Conservation (phyloP, 148 eudicot species). For the Silene latifolia region DNA sequence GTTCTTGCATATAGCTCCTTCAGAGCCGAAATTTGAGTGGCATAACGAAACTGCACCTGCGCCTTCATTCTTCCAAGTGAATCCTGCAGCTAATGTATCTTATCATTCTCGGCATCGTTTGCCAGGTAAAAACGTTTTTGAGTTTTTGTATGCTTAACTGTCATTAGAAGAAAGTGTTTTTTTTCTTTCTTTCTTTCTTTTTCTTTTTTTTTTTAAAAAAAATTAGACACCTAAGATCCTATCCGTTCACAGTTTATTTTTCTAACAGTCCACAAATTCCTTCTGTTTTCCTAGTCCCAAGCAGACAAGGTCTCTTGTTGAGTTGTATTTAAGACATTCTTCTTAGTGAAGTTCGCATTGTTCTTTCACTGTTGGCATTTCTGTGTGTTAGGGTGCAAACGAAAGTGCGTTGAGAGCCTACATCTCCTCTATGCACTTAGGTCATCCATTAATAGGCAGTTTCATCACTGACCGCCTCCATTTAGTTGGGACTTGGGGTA, state of each 20-base stretch:
- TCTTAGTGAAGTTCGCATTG: slow-evolving; percentile 1
- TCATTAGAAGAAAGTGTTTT: neutral
- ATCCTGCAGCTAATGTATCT: slow-evolving; percentile 18
- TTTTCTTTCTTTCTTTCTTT: too few species aligned
- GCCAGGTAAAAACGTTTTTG: slow-evolving; percentile 14
- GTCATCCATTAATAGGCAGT: neutral
- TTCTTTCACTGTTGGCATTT: slow-evolving; percentile 14
- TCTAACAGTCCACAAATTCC: too few species aligned
- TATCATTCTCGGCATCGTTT: slow-evolving; percentile 19
- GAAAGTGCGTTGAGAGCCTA: slow-evolving; percentile 19
- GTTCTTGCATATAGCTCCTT: slow-evolving; percentile 14
- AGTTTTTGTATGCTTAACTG: neutral
- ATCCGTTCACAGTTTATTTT: too few species aligned
- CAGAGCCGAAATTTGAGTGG: slow-evolving; percentile 20
- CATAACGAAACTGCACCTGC: slow-evolving; percentile 27
- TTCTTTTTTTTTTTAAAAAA: too few species aligned
- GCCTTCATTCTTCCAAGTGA: slow-evolving; percentile 15
- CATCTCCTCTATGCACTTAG: slow-evolving; percentile 17
- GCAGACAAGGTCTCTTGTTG: too few species aligned
- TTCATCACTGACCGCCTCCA: slow-evolving; percentile 6
- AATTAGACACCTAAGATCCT: too few species aligned
- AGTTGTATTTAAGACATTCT: neutral
- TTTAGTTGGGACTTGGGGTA: slow-evolving; percentile 11
- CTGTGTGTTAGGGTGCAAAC: neutral
- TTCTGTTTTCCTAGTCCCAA: too few species aligned